Evolutionary conservation across 345 rosid species (phyloP), one percentile per base, ranked within the genome.

Genomic region (Limnanthes douglasii): DNA sequence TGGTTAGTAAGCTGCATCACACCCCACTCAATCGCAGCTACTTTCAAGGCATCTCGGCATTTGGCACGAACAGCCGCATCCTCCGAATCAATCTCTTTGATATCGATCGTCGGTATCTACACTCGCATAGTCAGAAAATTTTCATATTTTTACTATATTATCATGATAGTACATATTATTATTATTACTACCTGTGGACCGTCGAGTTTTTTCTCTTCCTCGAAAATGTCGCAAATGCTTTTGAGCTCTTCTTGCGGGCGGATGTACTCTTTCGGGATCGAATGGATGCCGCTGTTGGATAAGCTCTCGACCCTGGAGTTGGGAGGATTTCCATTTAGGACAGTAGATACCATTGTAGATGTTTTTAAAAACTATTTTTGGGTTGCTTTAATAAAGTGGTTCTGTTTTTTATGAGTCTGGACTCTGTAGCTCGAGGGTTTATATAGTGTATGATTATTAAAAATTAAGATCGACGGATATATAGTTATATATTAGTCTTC

Each of bases 1-100:
- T 90, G 96, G 72, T 80, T 85, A 20, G 85, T 67, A 6, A 85
- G 61, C 62, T 90, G 96, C 98, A 90, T 85, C 26, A 90, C 98
- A 0, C 96, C 96, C 94, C 93, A 90, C 0, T 75, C 85, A 38
- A 23, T 42, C 10, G 98, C 72, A 0, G 93, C 94, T 21, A 47
- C 53, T 21, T 67, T 63, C 5, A 90, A 65, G 21, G 66, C 52
- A 19, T 64, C 70, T 1, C 64, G 32, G 49, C 92, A 80, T 34
- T 46, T 72, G 37, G 62, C 64, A 0, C 85, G 65, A 1, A 54
- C 60, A 5, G 8, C 42, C 14, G 10, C 5, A 37, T 80, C 86
- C 6, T 69, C 72, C 0, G 85, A 72, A 23, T 70, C 72, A 4
- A 90, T 68, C 24, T 65, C 67, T 53, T 37, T 49, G 9, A 90